A percentile compares a stretch with the other conserved stretches of the same genome.
Evolutionary conservation across 2,329 filamentous ascomycete species (phyloP).

Genomic region (Xylaria sp.): DNA sequence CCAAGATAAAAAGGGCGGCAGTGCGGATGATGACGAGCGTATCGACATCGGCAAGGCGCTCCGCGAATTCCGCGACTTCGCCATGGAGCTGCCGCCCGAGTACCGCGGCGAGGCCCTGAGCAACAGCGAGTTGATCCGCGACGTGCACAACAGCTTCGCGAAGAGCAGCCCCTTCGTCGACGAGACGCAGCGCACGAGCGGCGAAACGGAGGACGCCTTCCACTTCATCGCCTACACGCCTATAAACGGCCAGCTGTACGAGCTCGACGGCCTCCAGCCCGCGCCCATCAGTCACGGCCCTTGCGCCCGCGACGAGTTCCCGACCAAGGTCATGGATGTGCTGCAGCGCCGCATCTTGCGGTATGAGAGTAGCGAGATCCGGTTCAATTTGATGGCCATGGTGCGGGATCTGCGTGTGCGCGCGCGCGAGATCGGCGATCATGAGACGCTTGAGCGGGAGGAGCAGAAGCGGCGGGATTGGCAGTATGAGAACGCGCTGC

Average conservation of each 20-base stretch:
- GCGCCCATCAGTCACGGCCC: constrained; percentile 83
- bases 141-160: constrained; percentile 87
- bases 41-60: constrained; percentile 70
- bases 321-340: constrained; percentile 76
- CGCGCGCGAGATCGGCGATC: constrained; percentile 77
- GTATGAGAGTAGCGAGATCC: constrained; percentile 82
- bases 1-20: constrained; percentile 41
- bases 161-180: constrained; percentile 85
- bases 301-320: constrained; percentile 61
- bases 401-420: constrained; percentile 73
- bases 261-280: constrained; percentile 90
- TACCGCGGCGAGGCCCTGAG: constrained; percentile 56
- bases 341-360: constrained; percentile 76
- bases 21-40: constrained; percentile 29
- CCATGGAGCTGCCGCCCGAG: constrained; percentile 73
- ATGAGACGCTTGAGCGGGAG: constrained; percentile 71
- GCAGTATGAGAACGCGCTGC: constrained; percentile 90
- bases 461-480: constrained; percentile 78
- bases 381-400: constrained; percentile 94
- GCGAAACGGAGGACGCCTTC: constrained; percentile 84
- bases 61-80: constrained; percentile 80
- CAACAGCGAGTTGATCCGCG: constrained; percentile 63
- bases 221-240: constrained; percentile 96
- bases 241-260: constrained; percentile 75
- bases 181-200: constrained; percentile 70